Percentiles rank a stretch among this genome's conserved stretches.
Evolutionary conservation across 495 filamentous ascomycete genomes (phyloP).

Genomic region (Parachaetomium inaequale): DNA sequence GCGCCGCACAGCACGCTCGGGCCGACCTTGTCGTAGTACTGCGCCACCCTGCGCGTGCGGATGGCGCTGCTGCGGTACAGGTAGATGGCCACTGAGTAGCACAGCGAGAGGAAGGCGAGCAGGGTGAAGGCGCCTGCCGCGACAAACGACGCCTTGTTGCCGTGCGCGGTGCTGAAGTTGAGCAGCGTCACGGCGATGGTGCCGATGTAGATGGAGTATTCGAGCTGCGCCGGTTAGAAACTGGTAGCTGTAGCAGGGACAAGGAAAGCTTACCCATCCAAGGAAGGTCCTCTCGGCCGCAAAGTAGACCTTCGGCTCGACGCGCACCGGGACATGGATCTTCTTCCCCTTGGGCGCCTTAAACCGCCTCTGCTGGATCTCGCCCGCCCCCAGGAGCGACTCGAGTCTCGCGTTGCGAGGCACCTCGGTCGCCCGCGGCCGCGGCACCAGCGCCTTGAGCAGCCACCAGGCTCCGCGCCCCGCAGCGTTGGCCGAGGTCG

Average conservation of each 20-base stretch:
- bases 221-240: constrained; percentile 51
- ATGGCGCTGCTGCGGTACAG: constrained; percentile 84
- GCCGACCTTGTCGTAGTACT: constrained; percentile 86
- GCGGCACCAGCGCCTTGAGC: constrained; percentile 53
- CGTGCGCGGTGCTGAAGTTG: constrained; percentile 65
- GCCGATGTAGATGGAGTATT: constrained; percentile 91
- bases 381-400: constrained; percentile 43
- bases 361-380: constrained; percentile 64
- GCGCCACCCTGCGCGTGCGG: constrained; percentile 71
- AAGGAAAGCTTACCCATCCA: constrained; percentile 62
- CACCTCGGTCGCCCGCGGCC: constrained; percentile 58
- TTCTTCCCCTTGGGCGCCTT: constrained; percentile 85
- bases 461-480: constrained; percentile 40
- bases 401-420: constrained; percentile 49
- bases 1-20: constrained; percentile 74
- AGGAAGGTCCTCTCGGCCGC: constrained; percentile 94
- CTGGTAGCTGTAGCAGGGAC: constrained; percentile 6
- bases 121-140: constrained; percentile 77
- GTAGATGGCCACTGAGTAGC: constrained; percentile 80
- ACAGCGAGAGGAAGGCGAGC: constrained; percentile 66
- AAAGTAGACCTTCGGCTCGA: constrained; percentile 97
- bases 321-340: constrained; percentile 91
- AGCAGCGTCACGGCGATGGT: constrained; percentile 87
- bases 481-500: constrained; percentile 30
- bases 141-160: constrained; percentile 51